Evolutionary conservation across 371 early-diverging fungal species (phyloP).

Genomic region (Zancudomyces culisetae): DNA sequence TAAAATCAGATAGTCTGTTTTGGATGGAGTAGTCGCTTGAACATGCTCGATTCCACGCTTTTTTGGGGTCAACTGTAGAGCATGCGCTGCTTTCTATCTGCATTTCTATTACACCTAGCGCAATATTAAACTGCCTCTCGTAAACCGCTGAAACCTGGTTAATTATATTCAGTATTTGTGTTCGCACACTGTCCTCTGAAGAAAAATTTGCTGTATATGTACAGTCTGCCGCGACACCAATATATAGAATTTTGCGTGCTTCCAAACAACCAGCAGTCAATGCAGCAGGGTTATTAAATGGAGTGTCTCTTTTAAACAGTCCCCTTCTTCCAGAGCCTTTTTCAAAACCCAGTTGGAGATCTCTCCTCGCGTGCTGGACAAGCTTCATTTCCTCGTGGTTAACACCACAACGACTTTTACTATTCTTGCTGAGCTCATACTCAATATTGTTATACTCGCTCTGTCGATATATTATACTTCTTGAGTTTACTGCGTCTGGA

Average conservation of each 20-base stretch:
- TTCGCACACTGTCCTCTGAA: constrained; percentile 32
- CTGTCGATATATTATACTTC: constrained; percentile 3
- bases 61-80: constrained; percentile 10
- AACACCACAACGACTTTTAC: neutral
- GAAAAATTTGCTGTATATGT: constrained; percentile 40
- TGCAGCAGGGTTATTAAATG: constrained; percentile 5
- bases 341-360: constrained; percentile 1
- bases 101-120: constrained; percentile 64
- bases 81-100: constrained; percentile 41
- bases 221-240: constrained; percentile 57
- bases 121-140: constrained; percentile 77
- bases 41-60: constrained; percentile 69
- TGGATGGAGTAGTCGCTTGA: constrained; percentile 46
- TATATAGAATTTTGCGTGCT: constrained; percentile 17
- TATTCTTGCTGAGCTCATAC: neutral
- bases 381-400: neutral
- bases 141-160: constrained; percentile 65
- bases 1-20: constrained; percentile 70
- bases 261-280: constrained; percentile 19
- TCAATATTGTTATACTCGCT: neutral
- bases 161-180: constrained; percentile 52
- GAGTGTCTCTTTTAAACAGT: neutral
- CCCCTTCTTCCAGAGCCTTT: neutral
- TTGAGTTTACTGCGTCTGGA: constrained; percentile 8
- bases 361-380: neutral